Evolutionary conservation across 1,139 yeast genomes (phyloP), one percentile per base, ranked within the genome.

Genomic region (Insectozyma bohioensis): DNA sequence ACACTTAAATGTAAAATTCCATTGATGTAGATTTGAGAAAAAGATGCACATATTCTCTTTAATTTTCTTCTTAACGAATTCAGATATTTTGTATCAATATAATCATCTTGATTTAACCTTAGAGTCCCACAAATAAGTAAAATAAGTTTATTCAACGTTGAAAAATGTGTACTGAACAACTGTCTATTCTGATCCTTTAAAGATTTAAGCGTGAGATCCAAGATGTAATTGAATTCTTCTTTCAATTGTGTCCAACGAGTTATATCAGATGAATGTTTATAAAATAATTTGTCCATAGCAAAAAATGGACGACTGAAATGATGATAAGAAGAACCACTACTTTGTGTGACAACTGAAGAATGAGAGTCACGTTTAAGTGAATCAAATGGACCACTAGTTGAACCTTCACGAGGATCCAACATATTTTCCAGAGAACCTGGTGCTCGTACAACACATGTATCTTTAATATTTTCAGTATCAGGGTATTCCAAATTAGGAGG

Each of bases 11-110:
- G 79, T 11, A 80, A 51, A 24, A 72, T 61, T 11, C 84, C 80
- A 48, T 77, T 77, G 31, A 80, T 72, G 42, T 77, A 77, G 29
- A 82, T 65, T 42, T 78, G 81, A 3, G 85, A 71, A 40, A 77
- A 68, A 2, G 80, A 61, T 5, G 69, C 54, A 1, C 79, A 71
- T 16, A 81, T 60, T 37, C 71, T 66, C 45, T 67, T 74, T 42
- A 81, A 54, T 28, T 73, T 61, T 34, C 67, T 60, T 38, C 73
- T 64, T 5, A 79, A 65, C 5, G 72, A 58, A 19, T 50, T 53
- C 33, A 74, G 75, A 40, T 67, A 62, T 33, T 70, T 66, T 9
- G 75, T 65, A 18, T 58, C 58, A 10, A 54, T 50, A 31, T 78
- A 64, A 41, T 77, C 80, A 31, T 65, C 67, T 37, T 69, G 75